Base-by-base conservation (phyloP, 1,284 basidiomycete genomes). In the Ustilago xerochloae region DNA sequence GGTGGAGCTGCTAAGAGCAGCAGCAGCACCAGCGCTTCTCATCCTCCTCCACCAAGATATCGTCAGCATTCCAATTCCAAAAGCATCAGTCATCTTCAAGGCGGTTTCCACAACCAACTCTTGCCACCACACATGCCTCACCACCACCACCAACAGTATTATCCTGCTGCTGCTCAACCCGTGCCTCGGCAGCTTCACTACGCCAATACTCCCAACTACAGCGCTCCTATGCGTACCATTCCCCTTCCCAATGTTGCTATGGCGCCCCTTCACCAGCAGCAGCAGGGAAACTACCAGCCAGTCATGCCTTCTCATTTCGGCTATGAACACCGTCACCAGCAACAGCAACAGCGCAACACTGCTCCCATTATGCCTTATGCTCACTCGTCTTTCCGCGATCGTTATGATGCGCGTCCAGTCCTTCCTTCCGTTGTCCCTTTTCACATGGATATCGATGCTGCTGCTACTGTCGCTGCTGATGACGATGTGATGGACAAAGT, bases 21-120 rank as follows among this genome's bases (percentile, higher is more conserved):
- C 18, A 18, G 24, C 41, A 32, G 10, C 51, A n/a, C n/a, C n/a
- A 15, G 38, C 38, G 30, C 28, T 53, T 16, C 36, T 16, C 35
- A 49, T 29, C 7, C 38, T 13, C 53, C 50, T 12, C 41, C 52
- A 1, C 51, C 45, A 1, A 55, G 71, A n/a, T 53, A 60, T 32
- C 63, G 62, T 33, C 71, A 75, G 46, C 71, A 74, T 26, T 33
- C 58, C 26, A 50, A 36, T 33, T 69, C 71, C 1, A 69, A 75
- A 53, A 69, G 66, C 48, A 51, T 74, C 43, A 56, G 71, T 33
- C 53, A 73, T 20, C 26, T 72, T 16, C 68, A 72, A 16, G 49
- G n/a, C 29, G 51, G 59, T 2, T 29, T 65, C 4, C 58, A 66
- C 29, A 53, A 54, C 52, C 63, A 67, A 53, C 49, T 57, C n/a